Conservation (phyloP, 441 rosid species). For the Gossypium trilobum region DNA sequence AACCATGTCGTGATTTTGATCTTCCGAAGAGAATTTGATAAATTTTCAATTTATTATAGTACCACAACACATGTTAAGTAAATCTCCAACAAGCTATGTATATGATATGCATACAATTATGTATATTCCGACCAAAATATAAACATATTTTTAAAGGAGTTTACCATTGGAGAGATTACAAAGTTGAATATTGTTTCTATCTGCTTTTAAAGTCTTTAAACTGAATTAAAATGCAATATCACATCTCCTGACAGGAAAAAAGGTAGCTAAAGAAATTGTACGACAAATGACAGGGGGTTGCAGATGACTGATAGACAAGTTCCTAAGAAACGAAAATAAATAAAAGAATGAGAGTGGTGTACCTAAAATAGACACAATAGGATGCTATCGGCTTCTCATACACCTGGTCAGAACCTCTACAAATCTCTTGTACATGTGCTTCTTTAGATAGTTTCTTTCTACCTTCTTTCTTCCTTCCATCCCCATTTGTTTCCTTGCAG, state of each 20-base stretch:
- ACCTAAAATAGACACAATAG: background rate
- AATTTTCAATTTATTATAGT: background rate
- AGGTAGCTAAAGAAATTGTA: background rate
- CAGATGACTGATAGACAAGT: background rate
- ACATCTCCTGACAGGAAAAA: background rate
- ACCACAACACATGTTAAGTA: background rate
- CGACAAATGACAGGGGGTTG: background rate
- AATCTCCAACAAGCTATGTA: background rate
- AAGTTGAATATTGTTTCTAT: background rate
- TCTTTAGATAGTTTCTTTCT: slow-evolving; percentile 61
- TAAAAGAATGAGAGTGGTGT: slow-evolving; percentile 25
- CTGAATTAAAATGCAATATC: background rate
- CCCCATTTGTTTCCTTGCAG: slow-evolving; percentile 55
- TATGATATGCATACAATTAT: background rate
- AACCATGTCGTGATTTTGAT: background rate
- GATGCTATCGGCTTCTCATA: slow-evolving; percentile 47
- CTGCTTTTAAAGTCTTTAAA: background rate
- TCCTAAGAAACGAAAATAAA: background rate
- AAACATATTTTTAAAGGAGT: background rate
- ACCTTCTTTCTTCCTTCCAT: slow-evolving; percentile 59
- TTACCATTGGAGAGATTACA: background rate
- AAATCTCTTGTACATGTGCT: slow-evolving; percentile 75
- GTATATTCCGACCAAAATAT: background rate
- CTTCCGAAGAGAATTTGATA: background rate
- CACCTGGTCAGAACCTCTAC: slow-evolving; percentile 67